Conservation (phyloP, 83 land plant species). For the Thuja plicata region DNA sequence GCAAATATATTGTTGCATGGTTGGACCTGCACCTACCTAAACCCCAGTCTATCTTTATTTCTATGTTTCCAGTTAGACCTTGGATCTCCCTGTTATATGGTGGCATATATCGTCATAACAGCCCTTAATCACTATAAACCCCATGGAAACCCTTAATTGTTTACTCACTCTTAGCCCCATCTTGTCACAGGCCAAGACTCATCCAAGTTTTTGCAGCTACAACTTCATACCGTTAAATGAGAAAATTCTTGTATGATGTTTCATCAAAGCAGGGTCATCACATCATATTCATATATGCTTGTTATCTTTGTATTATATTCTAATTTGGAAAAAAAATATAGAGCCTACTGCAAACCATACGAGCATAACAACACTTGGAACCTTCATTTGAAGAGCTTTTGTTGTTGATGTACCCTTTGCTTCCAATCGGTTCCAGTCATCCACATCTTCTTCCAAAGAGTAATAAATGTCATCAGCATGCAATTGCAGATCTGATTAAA, state of each 20-base stretch:
- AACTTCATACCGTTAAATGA: background rate
- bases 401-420: background rate
- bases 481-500: slow-evolving; percentile 70
- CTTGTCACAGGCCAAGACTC: too few relatives aligned
- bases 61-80: too few relatives aligned
- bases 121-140: too few relatives aligned
- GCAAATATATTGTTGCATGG: too few relatives aligned
- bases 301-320: background rate
- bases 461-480: slow-evolving; percentile 78
- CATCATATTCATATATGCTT: background rate
- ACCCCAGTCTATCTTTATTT: too few relatives aligned
- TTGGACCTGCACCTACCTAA: too few relatives aligned
- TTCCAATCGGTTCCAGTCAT: slow-evolving; percentile 38
- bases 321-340: background rate
- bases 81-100: too few relatives aligned
- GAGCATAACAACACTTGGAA: background rate
- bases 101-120: too few relatives aligned
- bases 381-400: slow-evolving; percentile 6
- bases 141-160: too few relatives aligned
- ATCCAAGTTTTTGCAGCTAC: too few relatives aligned
- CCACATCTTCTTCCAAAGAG: slow-evolving; percentile 50
- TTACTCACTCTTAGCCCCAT: too few relatives aligned
- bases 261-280: background rate
- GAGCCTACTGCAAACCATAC: background rate
- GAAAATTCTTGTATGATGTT: background rate